Percentiles rank a stretch among this genome's conserved stretches.
Conservation (phyloP, 176 grass and related monocot species). For the Oryza brachyantha region DNA sequence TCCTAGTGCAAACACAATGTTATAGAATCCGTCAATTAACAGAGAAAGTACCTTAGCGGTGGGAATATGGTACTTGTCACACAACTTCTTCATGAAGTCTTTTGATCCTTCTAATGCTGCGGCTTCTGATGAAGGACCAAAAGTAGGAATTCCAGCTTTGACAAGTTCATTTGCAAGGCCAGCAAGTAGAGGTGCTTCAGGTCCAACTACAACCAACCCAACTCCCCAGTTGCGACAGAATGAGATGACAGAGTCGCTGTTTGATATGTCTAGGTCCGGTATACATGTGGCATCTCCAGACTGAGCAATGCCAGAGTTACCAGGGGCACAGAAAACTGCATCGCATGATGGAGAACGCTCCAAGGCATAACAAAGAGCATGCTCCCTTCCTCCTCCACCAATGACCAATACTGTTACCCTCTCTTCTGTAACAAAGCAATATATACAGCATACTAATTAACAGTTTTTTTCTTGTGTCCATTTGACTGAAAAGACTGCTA, state of each 20-base stretch:
- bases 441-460: not conserved
- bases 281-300: slow-evolving; percentile 63
- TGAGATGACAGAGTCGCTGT: slow-evolving; percentile 39
- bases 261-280: slow-evolving; percentile 42
- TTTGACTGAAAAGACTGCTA: not conserved
- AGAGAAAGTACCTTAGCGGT: slow-evolving; percentile 51
- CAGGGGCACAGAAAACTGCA: slow-evolving; percentile 65
- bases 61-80: slow-evolving; percentile 64
- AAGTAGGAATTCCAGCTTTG: slow-evolving; percentile 50
- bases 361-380: slow-evolving; percentile 66
- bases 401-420: slow-evolving; percentile 53
- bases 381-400: slow-evolving; percentile 62
- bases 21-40: not conserved
- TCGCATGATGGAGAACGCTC: slow-evolving; percentile 53
- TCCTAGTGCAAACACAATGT: not conserved
- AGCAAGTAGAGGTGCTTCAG: slow-evolving; percentile 59
- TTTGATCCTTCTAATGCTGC: slow-evolving; percentile 70
- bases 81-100: slow-evolving; percentile 76
- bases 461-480: not conserved
- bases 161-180: slow-evolving; percentile 60
- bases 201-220: slow-evolving; percentile 57
- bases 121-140: slow-evolving; percentile 62
- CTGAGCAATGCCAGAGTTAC: slow-evolving; percentile 60
- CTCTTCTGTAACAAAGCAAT: slow-evolving; percentile 36
- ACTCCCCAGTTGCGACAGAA: slow-evolving; percentile 52